These are phyloP conservation scores for Zymoseptoria crescenta DNA, from an alignment of 2,329 filamentous ascomycete genomes.

Conservation along the genomic window DNA sequence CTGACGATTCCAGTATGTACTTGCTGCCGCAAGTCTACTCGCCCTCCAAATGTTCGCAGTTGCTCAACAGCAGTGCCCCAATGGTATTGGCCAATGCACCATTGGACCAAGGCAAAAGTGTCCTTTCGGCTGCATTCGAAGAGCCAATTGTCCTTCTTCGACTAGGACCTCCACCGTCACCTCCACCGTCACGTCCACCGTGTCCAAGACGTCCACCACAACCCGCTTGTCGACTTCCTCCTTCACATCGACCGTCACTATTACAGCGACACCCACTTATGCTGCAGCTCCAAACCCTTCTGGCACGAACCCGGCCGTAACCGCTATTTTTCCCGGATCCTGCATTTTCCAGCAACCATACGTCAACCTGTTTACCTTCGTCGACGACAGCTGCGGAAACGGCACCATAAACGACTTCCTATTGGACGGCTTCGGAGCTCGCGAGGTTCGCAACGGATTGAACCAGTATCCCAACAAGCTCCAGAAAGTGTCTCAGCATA, in stretches of 20 bases:
- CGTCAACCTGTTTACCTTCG: neutral
- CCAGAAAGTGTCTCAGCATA: neutral
- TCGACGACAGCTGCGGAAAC: neutral
- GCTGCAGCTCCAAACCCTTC: neutral
- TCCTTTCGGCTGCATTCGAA: neutral
- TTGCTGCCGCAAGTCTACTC: neutral
- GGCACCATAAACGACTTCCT: neutral
- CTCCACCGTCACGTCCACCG: neutral
- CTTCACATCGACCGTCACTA: neutral
- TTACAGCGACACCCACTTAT: neutral
- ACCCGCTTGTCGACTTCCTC: neutral
- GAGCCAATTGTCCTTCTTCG: neutral
- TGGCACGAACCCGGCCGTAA: neutral
- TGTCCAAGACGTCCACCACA: neutral
- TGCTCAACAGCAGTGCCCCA: neutral
- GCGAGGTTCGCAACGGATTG: neutral
- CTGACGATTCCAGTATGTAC: neutral
- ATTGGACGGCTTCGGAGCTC: neutral
- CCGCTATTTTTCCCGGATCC: neutral
- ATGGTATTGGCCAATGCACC: neutral
- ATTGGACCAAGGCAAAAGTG: neutral
- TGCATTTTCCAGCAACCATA: neutral
- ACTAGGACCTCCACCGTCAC: neutral
- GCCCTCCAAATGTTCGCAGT: neutral
- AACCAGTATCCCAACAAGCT: neutral